These are phyloP conservation scores for Pontederia paniculata DNA, from an alignment of 176 grass and related monocot genomes.

Conservation along the genomic window DNA sequence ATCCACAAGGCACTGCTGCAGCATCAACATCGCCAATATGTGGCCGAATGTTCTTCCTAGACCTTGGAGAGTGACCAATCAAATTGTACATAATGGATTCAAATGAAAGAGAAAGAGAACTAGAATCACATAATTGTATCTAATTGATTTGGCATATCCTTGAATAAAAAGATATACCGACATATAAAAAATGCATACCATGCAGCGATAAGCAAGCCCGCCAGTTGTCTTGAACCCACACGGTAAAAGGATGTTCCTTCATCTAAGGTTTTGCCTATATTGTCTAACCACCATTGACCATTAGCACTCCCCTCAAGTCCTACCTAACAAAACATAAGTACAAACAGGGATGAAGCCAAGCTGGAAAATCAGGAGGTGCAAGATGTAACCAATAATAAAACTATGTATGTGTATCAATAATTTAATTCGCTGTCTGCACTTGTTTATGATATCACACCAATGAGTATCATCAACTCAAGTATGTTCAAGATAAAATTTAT, in stretches of 20 bases:
- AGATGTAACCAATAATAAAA: too few relatives aligned
- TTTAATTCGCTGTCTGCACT: too few relatives aligned
- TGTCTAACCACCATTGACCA: constrained; percentile 93
- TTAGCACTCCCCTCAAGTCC: constrained; percentile 89
- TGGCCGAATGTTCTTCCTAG: constrained; percentile 72
- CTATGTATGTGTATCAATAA: too few relatives aligned
- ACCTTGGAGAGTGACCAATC: constrained; percentile 45
- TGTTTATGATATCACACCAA: too few relatives aligned
- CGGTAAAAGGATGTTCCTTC: constrained; percentile 70
- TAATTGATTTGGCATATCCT: too few relatives aligned
- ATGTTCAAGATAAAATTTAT: too few relatives aligned
- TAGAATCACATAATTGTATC: too few relatives aligned
- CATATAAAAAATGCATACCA: constrained; percentile 7
- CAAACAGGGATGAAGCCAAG: constrained; percentile 4
- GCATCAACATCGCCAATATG: constrained; percentile 95
- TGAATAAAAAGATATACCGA: too few relatives aligned
- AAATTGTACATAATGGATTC: constrained; percentile 20
- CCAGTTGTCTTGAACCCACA: constrained; percentile 90
- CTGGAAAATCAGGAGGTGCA: too few relatives aligned
- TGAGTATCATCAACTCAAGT: too few relatives aligned
- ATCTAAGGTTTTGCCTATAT: constrained; percentile 76
- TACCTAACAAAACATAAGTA: constrained; percentile 34
- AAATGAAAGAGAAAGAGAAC: too few relatives aligned
- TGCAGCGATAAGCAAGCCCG: constrained; percentile 74
- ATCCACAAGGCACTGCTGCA: constrained; percentile 73